phyloP scores from a whole-genome alignment of 768 basidiomycete genomes.

The Tricholoma sp. region DNA sequence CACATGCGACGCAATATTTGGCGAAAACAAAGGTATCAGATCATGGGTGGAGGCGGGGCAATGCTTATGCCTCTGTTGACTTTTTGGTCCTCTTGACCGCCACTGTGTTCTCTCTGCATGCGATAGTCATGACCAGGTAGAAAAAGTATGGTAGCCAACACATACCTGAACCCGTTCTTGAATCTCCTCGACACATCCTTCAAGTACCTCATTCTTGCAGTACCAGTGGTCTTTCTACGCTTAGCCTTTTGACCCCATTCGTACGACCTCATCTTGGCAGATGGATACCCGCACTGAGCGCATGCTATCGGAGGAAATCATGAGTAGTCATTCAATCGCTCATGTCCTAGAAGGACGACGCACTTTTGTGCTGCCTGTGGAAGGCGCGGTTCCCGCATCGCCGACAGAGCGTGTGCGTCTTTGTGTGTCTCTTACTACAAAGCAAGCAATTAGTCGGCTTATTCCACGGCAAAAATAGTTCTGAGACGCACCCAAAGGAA shows the following conservation, averaged over 20 bases:
- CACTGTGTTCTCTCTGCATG: constrained; percentile 17
- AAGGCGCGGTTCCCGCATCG: constrained; percentile 94
- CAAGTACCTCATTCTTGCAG: constrained; percentile 92
- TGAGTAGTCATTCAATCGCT: not conserved
- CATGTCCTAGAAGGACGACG: constrained; percentile 20
- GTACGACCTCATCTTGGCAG: constrained; percentile 92
- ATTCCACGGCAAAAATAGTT: not conserved
- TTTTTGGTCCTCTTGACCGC: constrained; percentile 16
- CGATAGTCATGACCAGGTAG: not conserved
- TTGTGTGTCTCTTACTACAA: constrained; percentile 91
- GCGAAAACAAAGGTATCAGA: not conserved
- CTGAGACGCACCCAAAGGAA: constrained; percentile 78
- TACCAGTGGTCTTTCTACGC: constrained; percentile 99
- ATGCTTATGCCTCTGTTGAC: constrained; percentile 17
- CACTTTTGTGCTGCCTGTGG: constrained; percentile 98
- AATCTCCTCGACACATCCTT: constrained; percentile 91
- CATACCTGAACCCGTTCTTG: constrained; percentile 97
- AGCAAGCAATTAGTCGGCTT: constrained; percentile 6
- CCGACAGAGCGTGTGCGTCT: constrained; percentile 95
- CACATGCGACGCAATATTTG: not conserved
- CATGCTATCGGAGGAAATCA: constrained; percentile 53
- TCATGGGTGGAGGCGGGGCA: not conserved
- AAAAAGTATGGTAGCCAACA: not conserved
- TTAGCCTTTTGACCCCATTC: constrained; percentile 99
- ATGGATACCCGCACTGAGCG: constrained; percentile 93